phyloP scores from a whole-genome alignment of 805 yeast species.

The Grigorovia transvaalensis region DNA sequence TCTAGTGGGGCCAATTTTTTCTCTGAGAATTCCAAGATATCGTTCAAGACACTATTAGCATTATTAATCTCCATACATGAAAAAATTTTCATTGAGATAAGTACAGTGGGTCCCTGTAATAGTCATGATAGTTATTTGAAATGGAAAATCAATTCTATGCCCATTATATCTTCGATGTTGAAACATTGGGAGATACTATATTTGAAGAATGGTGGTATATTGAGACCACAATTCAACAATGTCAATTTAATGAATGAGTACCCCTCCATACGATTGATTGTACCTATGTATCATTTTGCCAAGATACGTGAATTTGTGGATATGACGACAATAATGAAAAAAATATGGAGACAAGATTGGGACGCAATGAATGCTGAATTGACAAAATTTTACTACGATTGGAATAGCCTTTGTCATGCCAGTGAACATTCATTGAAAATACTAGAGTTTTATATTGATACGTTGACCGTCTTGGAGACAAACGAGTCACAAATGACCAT shows the following conservation, averaged over 20 bases:
- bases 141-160: slow-evolving; percentile 60
- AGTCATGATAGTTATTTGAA: slow-evolving; percentile 30
- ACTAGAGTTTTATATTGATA: slow-evolving; percentile 60
- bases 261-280: slow-evolving; percentile 50
- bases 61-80: slow-evolving; percentile 60
- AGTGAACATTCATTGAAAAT: slow-evolving; percentile 48
- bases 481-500: slow-evolving; percentile 33
- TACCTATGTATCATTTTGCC: slow-evolving; percentile 58
- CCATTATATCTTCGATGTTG: slow-evolving; percentile 44
- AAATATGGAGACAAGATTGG: slow-evolving; percentile 61
- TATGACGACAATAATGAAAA: slow-evolving; percentile 47
- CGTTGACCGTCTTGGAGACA: slow-evolving; percentile 45
- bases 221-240: slow-evolving; percentile 39
- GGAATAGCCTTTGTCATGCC: slow-evolving; percentile 57
- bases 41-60: slow-evolving; percentile 38
- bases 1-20: slow-evolving; percentile 30
- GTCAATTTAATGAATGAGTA: slow-evolving; percentile 35
- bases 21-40: slow-evolving; percentile 22
- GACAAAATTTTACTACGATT: slow-evolving; percentile 37
- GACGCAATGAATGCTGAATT: slow-evolving; percentile 47
- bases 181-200: slow-evolving; percentile 61
- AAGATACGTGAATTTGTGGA: slow-evolving; percentile 55
- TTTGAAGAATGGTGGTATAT: slow-evolving; percentile 51
- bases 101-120: slow-evolving; percentile 8
- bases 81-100: slow-evolving; percentile 41